Evolutionary conservation across 1,139 yeast species (phyloP).

Genomic region (Kurtzmaniella quercitrusa): DNA sequence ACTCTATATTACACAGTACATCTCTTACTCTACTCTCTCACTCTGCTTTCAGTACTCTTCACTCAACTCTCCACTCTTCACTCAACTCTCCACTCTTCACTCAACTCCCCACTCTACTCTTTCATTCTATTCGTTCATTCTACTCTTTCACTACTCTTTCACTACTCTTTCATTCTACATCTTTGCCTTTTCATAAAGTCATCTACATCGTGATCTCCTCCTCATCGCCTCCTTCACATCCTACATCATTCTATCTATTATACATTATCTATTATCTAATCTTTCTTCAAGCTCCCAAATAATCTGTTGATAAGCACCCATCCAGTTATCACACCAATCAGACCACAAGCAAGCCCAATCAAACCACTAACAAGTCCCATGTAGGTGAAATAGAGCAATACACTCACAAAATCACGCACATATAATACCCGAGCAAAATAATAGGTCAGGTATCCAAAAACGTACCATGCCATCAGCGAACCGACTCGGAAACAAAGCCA

Average conservation of each 20-base stretch:
- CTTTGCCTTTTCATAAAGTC: no score
- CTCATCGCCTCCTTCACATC: no score
- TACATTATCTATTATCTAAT: conserved; percentile 26
- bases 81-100: no score
- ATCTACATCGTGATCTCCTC: no score
- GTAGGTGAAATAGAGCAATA: conserved; percentile 66
- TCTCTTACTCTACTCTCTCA: no score
- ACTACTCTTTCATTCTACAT: no score
- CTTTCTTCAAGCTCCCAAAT: conserved; percentile 56
- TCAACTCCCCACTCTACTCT: no score
- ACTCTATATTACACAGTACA: no score
- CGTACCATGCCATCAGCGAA: conserved; percentile 66
- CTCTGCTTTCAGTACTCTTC: no score
- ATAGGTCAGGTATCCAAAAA: conserved; percentile 64
- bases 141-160: no score
- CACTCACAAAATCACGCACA: conserved; percentile 65
- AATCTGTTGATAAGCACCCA: conserved; percentile 55
- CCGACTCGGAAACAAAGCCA: conserved; percentile 80
- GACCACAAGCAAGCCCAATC: conserved; percentile 71
- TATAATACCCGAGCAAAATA: conserved; percentile 56
- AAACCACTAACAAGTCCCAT: conserved; percentile 61
- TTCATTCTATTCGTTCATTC: no score
- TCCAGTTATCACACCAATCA: conserved; percentile 67
- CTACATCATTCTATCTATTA: neutral
- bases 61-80: no score